Percentiles rank a stretch among this genome's conserved stretches.
phyloP scores from a whole-genome alignment of 2,329 filamentous ascomycete genomes.

The Xylaria sp. region DNA sequence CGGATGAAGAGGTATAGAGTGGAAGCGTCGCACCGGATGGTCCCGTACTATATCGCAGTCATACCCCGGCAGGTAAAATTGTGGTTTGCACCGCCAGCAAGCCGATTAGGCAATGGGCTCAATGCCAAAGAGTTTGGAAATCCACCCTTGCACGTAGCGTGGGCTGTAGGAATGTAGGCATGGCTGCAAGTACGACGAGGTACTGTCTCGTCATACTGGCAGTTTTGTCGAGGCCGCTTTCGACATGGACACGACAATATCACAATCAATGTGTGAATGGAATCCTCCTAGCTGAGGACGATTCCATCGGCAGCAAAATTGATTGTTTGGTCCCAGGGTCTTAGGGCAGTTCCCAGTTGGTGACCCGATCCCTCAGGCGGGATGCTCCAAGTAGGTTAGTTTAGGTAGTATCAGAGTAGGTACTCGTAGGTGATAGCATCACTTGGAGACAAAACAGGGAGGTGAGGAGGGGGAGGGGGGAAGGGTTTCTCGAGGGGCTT shows the following conservation, averaged over 20 bases:
- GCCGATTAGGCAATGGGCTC: conserved; percentile 2
- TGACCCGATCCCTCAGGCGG: conserved; percentile 7
- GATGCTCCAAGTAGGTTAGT: not conserved
- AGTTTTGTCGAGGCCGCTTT: not conserved
- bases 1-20: not conserved
- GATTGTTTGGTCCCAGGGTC: conserved; percentile 7
- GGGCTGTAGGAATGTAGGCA: no score
- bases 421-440: not conserved
- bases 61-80: not conserved
- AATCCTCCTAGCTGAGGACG: conserved; percentile 15
- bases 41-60: conserved; percentile 5
- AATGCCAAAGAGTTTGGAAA: not conserved
- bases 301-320: conserved; percentile 12
- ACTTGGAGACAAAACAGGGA: not conserved
- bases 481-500: conserved; percentile 9
- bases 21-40: not conserved
- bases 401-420: not conserved
- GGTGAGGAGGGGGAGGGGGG: conserved; percentile 9
- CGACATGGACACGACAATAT: not conserved
- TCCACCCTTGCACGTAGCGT: not conserved
- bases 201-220: not conserved
- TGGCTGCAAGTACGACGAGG: no score
- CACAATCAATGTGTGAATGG: not conserved
- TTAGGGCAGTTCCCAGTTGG: not conserved
- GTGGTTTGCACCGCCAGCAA: conserved; percentile 17